Conservation (phyloP, 345 rosid species). For the Excoecaria cochinchinensis region DNA sequence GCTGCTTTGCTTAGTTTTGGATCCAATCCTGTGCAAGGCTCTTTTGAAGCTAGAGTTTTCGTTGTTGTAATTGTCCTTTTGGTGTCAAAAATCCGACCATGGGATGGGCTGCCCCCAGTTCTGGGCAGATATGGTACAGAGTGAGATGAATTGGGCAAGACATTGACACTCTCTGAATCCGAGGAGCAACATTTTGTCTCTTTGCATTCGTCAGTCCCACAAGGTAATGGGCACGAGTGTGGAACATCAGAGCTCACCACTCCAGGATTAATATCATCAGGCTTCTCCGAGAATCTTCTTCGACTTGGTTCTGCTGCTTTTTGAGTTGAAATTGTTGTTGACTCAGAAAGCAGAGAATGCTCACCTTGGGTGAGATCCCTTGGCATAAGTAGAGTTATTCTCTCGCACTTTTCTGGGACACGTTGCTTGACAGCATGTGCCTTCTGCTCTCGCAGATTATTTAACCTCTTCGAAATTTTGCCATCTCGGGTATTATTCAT, state of each 20-base stretch:
- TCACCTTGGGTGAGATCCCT: constrained; percentile 38
- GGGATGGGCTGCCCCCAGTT: constrained; percentile 29
- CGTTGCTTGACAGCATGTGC: constrained; percentile 25
- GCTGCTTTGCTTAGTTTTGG: constrained; percentile 33
- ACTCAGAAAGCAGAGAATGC: constrained; percentile 30
- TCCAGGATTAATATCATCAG: constrained; percentile 26
- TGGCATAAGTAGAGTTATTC: constrained; percentile 49
- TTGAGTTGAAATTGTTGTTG: constrained; percentile 22
- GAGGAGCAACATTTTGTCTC: constrained; percentile 30
- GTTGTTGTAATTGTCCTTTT: constrained; percentile 22
- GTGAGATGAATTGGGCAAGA: constrained; percentile 34
- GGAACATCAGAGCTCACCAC: constrained; percentile 31
- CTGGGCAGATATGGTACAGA: constrained; percentile 34
- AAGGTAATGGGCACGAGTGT: constrained; percentile 44
- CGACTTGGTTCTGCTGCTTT: constrained; percentile 35
- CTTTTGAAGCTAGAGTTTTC: constrained; percentile 9
- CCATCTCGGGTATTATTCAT: constrained; percentile 32
- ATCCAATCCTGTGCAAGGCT: constrained; percentile 32
- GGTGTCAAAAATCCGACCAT: constrained; percentile 32
- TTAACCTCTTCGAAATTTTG: constrained; percentile 33
- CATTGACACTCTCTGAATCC: constrained; percentile 28
- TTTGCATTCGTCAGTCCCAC: constrained; percentile 35
- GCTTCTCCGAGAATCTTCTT: constrained; percentile 40
- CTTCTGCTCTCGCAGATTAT: constrained; percentile 30
- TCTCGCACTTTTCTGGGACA: constrained; percentile 29